phyloP scores from a whole-genome alignment of 2,329 filamentous ascomycete genomes.

The Colletotrichum coccodes region DNA sequence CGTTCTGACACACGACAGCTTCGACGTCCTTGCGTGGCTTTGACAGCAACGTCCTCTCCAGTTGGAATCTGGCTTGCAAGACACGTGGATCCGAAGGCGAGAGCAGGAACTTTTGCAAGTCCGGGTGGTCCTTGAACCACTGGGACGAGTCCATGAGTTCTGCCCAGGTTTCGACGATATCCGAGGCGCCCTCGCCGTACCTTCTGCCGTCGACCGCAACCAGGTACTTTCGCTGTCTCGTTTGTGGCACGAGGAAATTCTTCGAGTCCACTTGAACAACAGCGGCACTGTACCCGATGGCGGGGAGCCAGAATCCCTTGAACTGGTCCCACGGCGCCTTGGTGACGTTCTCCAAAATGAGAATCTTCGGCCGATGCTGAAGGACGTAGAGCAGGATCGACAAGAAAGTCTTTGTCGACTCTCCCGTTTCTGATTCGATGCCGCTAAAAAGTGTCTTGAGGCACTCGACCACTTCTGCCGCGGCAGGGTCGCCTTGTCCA shows the following conservation, averaged over 20 bases:
- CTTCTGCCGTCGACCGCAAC: conserved; percentile 60
- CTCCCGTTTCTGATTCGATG: conserved; percentile 66
- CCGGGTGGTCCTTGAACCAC: conserved; percentile 62
- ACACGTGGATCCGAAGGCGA: conserved; percentile 64
- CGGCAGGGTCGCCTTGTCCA: conserved; percentile 43
- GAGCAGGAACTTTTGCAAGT: conserved; percentile 70
- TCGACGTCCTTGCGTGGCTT: conserved; percentile 45
- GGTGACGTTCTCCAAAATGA: conserved; percentile 79
- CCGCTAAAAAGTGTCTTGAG: conserved; percentile 58
- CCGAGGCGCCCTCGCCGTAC: conserved; percentile 38
- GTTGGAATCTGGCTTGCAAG: conserved; percentile 58
- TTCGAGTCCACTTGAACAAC: conserved; percentile 72
- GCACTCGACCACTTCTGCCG: not conserved
- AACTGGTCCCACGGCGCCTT: conserved; percentile 68
- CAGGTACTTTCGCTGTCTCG: conserved; percentile 68
- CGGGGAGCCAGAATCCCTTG: conserved; percentile 47
- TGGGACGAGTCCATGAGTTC: conserved; percentile 54
- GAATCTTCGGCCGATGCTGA: conserved; percentile 66
- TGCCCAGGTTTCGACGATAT: conserved; percentile 53
- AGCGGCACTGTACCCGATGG: conserved; percentile 65
- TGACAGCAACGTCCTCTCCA: conserved; percentile 47
- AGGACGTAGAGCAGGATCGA: conserved; percentile 68
- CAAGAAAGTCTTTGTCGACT: conserved; percentile 73
- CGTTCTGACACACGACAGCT: conserved; percentile 67
- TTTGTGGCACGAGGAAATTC: conserved; percentile 79